phyloP scores from a whole-genome alignment of 2,329 filamentous ascomycete genomes.

The Apiospora pterosperma region DNA sequence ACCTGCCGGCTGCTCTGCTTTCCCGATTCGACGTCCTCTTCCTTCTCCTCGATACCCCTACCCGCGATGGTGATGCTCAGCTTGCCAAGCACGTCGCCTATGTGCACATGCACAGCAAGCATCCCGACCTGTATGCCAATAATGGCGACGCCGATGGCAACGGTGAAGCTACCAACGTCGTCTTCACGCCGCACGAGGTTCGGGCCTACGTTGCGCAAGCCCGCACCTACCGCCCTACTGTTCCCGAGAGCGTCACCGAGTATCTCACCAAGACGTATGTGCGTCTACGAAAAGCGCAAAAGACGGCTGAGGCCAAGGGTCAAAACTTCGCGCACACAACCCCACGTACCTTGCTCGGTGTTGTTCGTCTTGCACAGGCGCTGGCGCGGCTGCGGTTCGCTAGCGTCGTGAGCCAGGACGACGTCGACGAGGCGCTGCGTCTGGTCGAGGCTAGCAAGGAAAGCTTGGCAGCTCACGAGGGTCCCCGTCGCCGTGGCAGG shows the following conservation, averaged over 20 bases:
- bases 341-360: slow-evolving; percentile 86
- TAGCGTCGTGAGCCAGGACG: slow-evolving; percentile 78
- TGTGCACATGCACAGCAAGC: slow-evolving; percentile 94
- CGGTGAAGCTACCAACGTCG: slow-evolving; percentile 43
- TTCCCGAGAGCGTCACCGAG: slow-evolving; percentile 82
- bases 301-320: slow-evolving; percentile 84
- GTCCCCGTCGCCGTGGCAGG: slow-evolving; percentile 58
- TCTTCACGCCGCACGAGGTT: slow-evolving; percentile 90
- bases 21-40: slow-evolving; percentile 98
- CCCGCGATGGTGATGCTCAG: slow-evolving; percentile 85
- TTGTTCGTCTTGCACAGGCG: slow-evolving; percentile 90
- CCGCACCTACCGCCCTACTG: slow-evolving; percentile 80
- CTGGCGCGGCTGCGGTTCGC: slow-evolving; percentile 89
- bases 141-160: slow-evolving; percentile 33
- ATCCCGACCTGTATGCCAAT: slow-evolving; percentile 65
- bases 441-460: slow-evolving; percentile 93
- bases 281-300: slow-evolving; percentile 86
- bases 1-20: slow-evolving; percentile 92
- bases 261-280: slow-evolving; percentile 98
- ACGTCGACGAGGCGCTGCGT: slow-evolving; percentile 91
- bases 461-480: slow-evolving; percentile 71
- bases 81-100: slow-evolving; percentile 93
- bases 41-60: slow-evolving; percentile 91
- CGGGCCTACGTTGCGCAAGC: slow-evolving; percentile 94
- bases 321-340: slow-evolving; percentile 94